These are phyloP conservation scores for Tephrocybe sp. DNA, from an alignment of 768 basidiomycete genomes.

Conservation along the genomic window DNA sequence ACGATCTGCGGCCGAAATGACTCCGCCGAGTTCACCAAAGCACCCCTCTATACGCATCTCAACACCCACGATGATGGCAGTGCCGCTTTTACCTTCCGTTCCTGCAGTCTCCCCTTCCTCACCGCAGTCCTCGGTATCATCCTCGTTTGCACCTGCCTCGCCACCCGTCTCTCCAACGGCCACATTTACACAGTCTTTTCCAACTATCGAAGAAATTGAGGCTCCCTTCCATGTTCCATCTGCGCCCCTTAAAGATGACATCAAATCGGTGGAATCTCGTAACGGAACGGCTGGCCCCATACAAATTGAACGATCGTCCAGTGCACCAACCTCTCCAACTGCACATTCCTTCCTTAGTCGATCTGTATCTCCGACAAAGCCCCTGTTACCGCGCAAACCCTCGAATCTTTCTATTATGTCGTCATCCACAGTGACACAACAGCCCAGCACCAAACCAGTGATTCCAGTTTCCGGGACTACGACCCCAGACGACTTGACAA, in stretches of 20 bases:
- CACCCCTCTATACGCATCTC: constrained; percentile 30
- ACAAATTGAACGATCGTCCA: constrained; percentile 60
- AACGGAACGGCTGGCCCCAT: constrained; percentile 17
- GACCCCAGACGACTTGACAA: constrained; percentile 56
- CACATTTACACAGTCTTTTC: constrained; percentile 69
- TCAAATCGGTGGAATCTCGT: constrained; percentile 15
- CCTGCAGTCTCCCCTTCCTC: constrained; percentile 40
- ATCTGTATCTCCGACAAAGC: constrained; percentile 56
- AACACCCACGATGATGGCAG: constrained; percentile 27
- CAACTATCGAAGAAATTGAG: constrained; percentile 76
- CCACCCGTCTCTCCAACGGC: constrained; percentile 67
- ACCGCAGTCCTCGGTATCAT: constrained; percentile 68
- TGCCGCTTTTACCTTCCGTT: constrained; percentile 26
- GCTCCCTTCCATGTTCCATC: constrained; percentile 51
- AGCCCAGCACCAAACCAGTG: constrained; percentile 35
- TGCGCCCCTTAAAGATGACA: constrained; percentile 40
- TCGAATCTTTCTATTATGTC: constrained; percentile 36
- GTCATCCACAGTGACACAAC: constrained; percentile 27
- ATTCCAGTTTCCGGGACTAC: constrained; percentile 64
- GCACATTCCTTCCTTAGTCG: constrained; percentile 59
- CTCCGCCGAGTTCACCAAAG: constrained; percentile 42
- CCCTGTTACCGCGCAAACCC: constrained; percentile 37
- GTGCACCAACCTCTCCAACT: constrained; percentile 66
- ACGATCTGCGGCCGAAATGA: constrained; percentile 48
- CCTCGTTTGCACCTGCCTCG: constrained; percentile 75